phyloP scores from a whole-genome alignment of 768 basidiomycete species.

The Zangia roseola region DNA sequence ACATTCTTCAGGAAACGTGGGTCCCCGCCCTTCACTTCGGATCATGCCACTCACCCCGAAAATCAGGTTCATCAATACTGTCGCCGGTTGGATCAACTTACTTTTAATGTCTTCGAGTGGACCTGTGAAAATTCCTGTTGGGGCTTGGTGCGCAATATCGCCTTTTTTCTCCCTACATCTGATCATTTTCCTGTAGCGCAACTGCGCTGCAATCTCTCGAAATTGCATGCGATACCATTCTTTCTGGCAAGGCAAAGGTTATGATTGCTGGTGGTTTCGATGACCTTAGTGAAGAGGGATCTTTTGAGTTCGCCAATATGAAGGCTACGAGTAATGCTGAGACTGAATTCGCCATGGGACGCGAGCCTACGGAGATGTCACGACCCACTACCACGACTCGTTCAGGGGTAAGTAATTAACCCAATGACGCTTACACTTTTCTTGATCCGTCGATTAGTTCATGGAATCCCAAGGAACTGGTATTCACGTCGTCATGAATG shows the following conservation, averaged over 20 bases:
- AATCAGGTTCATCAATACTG: slow-evolving; percentile 94
- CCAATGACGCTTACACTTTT: not conserved
- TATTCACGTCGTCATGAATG: slow-evolving; percentile 96
- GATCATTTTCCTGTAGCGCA: slow-evolving; percentile 50
- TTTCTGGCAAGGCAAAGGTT: slow-evolving; percentile 96
- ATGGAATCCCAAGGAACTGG: slow-evolving; percentile 98
- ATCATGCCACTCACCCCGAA: slow-evolving; percentile 6
- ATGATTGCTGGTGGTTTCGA: slow-evolving; percentile 99
- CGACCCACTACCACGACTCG: slow-evolving; percentile 96
- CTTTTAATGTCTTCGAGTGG: slow-evolving; percentile 94
- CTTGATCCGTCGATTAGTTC: slow-evolving; percentile 48
- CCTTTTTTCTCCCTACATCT: not conserved
- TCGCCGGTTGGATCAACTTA: slow-evolving; percentile 97
- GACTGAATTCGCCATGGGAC: slow-evolving; percentile 98
- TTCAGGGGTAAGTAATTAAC: slow-evolving; percentile 64
- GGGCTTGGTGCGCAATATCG: slow-evolving; percentile 73
- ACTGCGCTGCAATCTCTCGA: slow-evolving; percentile 97
- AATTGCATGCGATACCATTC: slow-evolving; percentile 94
- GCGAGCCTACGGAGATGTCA: slow-evolving; percentile 98
- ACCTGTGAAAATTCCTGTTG: slow-evolving; percentile 98
- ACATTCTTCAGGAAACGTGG: slow-evolving; percentile 96
- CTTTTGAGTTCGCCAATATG: slow-evolving; percentile 99
- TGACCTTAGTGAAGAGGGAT: slow-evolving; percentile 97
- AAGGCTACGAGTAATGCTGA: slow-evolving; percentile 97
- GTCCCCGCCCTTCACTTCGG: slow-evolving; percentile 23